Percentiles rank a stretch among this genome's conserved stretches.
Evolutionary conservation across 352 stramenopile genomes (phyloP).

Genomic region (Phytophthora pisi): DNA sequence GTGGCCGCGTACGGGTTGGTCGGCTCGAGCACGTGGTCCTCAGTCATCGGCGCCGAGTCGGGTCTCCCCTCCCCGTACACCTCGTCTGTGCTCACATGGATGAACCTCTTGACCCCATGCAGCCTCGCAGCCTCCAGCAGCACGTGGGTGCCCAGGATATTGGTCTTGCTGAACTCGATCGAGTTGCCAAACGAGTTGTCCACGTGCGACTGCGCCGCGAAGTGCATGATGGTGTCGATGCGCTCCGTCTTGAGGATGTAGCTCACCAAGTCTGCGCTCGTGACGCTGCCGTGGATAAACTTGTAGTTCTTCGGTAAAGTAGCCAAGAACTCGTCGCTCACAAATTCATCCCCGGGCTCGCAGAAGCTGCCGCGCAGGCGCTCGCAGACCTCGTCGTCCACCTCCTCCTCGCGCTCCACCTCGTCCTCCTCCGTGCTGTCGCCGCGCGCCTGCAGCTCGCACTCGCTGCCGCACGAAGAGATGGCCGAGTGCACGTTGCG

Average conservation of each 20-base stretch:
- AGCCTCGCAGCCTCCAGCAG: conserved; percentile 96
- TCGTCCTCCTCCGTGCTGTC: conserved; percentile 28
- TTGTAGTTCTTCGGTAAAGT: conserved; percentile 85
- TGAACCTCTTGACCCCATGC: conserved; percentile 92
- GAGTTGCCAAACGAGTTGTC: conserved; percentile 99
- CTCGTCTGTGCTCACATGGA: conserved; percentile 98
- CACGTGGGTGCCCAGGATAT: conserved; percentile 98
- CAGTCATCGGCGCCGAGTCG: conserved; percentile 93
- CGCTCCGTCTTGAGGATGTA: conserved; percentile 95
- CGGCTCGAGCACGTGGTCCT: conserved; percentile 95
- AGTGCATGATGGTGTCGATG: conserved; percentile 99
- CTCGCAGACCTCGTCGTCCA: conserved; percentile 42
- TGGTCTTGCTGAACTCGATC: conserved; percentile 97
- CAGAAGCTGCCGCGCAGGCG: conserved; percentile 66
- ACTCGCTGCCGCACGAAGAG: conserved; percentile 17
- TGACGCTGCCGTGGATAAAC: conserved; percentile 98
- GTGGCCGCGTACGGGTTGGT: conserved; percentile 99
- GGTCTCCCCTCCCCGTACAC: conserved; percentile 96
- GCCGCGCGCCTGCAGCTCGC: neutral
- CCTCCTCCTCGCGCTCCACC: conserved; percentile 19
- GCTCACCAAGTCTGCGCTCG: conserved; percentile 91
- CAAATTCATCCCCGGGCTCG: conserved; percentile 43
- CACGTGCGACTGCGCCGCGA: conserved; percentile 97
- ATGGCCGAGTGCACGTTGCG: conserved; percentile 74
- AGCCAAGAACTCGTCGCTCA: conserved; percentile 28